These are phyloP conservation scores for Gnomoniopsis smithogilvyi DNA, from an alignment of 2,329 filamentous ascomycete species.

Conservation along the genomic window DNA sequence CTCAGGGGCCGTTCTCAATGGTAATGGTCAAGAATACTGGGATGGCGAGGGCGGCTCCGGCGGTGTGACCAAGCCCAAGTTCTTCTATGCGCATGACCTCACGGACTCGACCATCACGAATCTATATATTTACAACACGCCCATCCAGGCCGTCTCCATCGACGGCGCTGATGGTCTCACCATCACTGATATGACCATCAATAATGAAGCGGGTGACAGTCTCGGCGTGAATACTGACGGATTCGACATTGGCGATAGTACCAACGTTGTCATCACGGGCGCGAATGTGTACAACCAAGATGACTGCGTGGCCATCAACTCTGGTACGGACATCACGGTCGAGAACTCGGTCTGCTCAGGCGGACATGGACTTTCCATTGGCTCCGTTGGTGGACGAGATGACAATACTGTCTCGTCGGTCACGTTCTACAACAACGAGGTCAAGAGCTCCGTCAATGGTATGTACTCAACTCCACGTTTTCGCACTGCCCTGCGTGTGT, in stretches of 20 bases:
- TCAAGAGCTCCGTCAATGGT: conserved; percentile 52
- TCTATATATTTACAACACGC: conserved; percentile 52
- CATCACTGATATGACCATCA: conserved; percentile 50
- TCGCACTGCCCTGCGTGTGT: neutral
- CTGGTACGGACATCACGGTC: conserved; percentile 40
- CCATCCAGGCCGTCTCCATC: conserved; percentile 48
- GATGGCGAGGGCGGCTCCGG: conserved; percentile 56
- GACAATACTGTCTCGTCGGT: conserved; percentile 52
- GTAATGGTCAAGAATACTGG: conserved; percentile 56
- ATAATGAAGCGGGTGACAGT: conserved; percentile 53
- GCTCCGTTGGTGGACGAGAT: conserved; percentile 50
- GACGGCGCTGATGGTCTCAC: conserved; percentile 39
- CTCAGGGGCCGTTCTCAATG: conserved; percentile 50
- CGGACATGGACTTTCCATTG: conserved; percentile 54
- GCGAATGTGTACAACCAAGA: conserved; percentile 56
- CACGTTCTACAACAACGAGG: conserved; percentile 41
- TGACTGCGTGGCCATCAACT: conserved; percentile 58
- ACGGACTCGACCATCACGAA: conserved; percentile 44
- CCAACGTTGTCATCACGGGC: conserved; percentile 45
- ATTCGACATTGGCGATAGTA: conserved; percentile 47
- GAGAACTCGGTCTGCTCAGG: conserved; percentile 41
- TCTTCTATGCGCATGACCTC: conserved; percentile 53
- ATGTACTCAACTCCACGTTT: neutral
- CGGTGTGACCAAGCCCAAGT: conserved; percentile 60
- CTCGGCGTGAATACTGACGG: conserved; percentile 52